Conservation (phyloP, 2,329 filamentous ascomycete genomes). For the Pseudogymnoascus sp. region DNA sequence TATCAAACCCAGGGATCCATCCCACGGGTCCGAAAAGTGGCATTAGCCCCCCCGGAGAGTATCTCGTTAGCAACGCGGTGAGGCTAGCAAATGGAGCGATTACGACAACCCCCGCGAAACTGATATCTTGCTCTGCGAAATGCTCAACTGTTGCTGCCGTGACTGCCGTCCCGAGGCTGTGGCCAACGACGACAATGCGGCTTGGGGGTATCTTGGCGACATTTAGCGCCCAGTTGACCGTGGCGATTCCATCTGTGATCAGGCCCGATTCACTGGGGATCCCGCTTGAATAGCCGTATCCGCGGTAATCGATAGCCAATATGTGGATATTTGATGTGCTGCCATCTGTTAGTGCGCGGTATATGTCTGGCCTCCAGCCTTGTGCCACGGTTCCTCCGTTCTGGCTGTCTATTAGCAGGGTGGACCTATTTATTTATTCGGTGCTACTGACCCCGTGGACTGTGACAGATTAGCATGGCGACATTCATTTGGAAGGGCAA, state of each 20-base stretch:
- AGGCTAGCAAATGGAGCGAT: constrained; percentile 73
- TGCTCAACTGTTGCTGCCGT: constrained; percentile 65
- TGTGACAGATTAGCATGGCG: constrained; percentile 26
- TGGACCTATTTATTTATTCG: not conserved
- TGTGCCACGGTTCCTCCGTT: constrained; percentile 85
- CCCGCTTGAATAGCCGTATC: constrained; percentile 77
- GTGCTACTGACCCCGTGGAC: constrained; percentile 52
- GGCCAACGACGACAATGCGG: constrained; percentile 73
- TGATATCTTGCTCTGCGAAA: constrained; percentile 50
- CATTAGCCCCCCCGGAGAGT: constrained; percentile 68
- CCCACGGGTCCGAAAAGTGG: constrained; percentile 71
- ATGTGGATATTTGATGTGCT: constrained; percentile 66
- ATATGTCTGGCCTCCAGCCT: constrained; percentile 64
- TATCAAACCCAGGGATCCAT: constrained; percentile 54
- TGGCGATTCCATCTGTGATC: constrained; percentile 66
- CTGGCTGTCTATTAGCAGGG: constrained; percentile 29
- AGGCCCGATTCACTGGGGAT: constrained; percentile 71
- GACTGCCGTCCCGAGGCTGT: constrained; percentile 83
- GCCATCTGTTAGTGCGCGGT: constrained; percentile 66
- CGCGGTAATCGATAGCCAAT: constrained; percentile 84
- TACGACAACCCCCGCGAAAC: constrained; percentile 73
- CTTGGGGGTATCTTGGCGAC: constrained; percentile 55
- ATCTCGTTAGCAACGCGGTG: constrained; percentile 61
- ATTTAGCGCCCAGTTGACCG: constrained; percentile 64
- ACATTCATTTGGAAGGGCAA: constrained; percentile 25